Percentiles rank a stretch among this genome's conserved stretches.
Conservation (phyloP, 2,329 filamentous ascomycete genomes). For the Sporothrix mexicana region DNA sequence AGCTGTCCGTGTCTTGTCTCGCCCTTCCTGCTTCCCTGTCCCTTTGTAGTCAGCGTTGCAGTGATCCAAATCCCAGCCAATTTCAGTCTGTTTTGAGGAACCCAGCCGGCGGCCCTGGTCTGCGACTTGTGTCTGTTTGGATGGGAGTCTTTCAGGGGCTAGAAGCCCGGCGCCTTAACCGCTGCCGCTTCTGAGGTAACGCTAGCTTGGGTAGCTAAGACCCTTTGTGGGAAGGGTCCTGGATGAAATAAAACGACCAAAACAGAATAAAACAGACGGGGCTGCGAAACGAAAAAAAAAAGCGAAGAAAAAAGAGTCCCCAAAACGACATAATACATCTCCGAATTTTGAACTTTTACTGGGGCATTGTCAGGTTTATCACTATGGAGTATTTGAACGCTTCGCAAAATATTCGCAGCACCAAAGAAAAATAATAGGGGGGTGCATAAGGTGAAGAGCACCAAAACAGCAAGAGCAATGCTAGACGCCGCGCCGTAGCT, state of each 20-base stretch:
- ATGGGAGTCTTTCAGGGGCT: slow-evolving; percentile 27
- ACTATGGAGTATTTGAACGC: not conserved
- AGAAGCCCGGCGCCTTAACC: slow-evolving; percentile 23
- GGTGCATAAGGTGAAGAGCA: slow-evolving; percentile 17
- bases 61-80: slow-evolving; percentile 21
- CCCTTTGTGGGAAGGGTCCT: not conserved
- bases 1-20: not conserved
- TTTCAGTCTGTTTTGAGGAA: slow-evolving; percentile 24
- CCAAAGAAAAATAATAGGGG: slow-evolving; percentile 20
- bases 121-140: not conserved
- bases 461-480: slow-evolving; percentile 16
- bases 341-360: not conserved
- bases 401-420: slow-evolving; percentile 15
- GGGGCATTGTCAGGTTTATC: not conserved
- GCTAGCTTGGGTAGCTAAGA: slow-evolving; percentile 8
- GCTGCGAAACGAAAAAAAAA: not conserved
- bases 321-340: not conserved
- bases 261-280: slow-evolving; percentile 8
- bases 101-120: not conserved
- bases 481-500: not conserved
- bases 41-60: slow-evolving; percentile 19
- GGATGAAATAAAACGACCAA: not conserved
- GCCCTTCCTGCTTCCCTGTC: not conserved
- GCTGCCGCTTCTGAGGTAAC: slow-evolving; percentile 23
- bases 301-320: not conserved